Evolutionary conservation across 1,284 basidiomycete genomes (phyloP), one percentile per base, ranked within the genome.

Genomic region (Xerocomus amazonicus): DNA sequence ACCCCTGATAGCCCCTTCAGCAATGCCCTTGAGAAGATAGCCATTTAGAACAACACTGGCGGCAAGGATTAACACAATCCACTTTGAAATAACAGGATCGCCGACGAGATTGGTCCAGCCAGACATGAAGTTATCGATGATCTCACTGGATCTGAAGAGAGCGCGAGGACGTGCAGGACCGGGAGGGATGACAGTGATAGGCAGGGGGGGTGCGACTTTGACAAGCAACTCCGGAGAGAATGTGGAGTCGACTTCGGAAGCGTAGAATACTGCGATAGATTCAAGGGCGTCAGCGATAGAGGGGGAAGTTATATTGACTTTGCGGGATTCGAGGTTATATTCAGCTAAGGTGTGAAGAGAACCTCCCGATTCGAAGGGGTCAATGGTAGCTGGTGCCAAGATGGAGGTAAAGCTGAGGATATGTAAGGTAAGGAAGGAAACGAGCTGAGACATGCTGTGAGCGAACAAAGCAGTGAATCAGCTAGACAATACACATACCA

Each of bases 21-120:
- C 81, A 36, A 87, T 84, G 7, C 87, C 86, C 70, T 94, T 96
- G 55, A 99, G 79, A 31, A 99, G 76, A 67, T 94, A 97, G 1
- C 93, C 94, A 61, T 99, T 99, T 56, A 99, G 76, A 54, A 88
- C 83, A 56, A 99, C 87, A 56, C 88, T 92, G 57, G 96, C 80
- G 3, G 84, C 87, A 31, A 99, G 82, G 14, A 90, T 77, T 47
- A 94, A 77, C 48, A 97, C 90, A 61, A 99, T 96, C 91, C 92
- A 97, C 74, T 99, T 99, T 63, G 84, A 88, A 58, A 99, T 74
- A 48, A 98, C 83, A 0, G 96, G 96, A 65, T 99, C 96, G 29
- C 93, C 93, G 47, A 97, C 93, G 55, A 98, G 83, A n/a, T 77
- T 75, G 8, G 92, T 92, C 96, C 95, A 98, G n/a, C 83, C 80